Base-by-base conservation (phyloP, 2,329 filamentous ascomycete genomes). In the Pyrenophora tritici-repentis region DNA sequence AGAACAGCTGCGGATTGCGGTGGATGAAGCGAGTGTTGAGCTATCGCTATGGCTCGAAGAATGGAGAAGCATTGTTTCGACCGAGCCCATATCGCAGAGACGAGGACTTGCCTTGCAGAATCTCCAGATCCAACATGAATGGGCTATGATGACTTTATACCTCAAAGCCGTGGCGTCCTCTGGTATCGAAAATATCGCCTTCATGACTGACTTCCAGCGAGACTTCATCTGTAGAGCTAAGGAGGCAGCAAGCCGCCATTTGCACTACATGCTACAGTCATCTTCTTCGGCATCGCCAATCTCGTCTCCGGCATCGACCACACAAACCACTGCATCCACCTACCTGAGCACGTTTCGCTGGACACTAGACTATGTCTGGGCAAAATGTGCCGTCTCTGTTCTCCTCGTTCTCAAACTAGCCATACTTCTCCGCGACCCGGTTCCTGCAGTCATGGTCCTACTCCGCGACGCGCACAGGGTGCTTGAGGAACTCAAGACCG, bases 331-430 rank as follows among this genome's bases (percentile, higher is more conserved):
- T 3, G 39, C 40, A 14, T 53, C 61, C 3, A 55, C 61, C 2
- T 84, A 84, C 56, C 75, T 83, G 7, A 75, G 72, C 12, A 79
- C 78, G 13, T 75, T 83, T 29, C 76, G 75, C 24, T 83, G 79
- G 56, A 80, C 81, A 0, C 81, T 82, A 75, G 80, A 83, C 47
- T 83, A 83, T 51, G 81, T 83, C 16, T 83, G 81, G 81, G 81
- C 81, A 0, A 84, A 84, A 61, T 81, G 79, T 42, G 80, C 81
- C 0, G 83, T 83, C 53, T 83, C 79, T n/a, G 80, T 83, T 37
- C 67, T 83, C 2, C 71, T 84, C 1, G 74, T 83, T 1, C 74
- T 84, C 2, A 82, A 81, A 49, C 70, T 83, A 3, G 77, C 79
- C 0, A 75, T 79, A 0, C 71, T 83, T 1, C 67, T 83, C 0